Evolutionary conservation across 192 early-diverging fungal genomes (phyloP).

Genomic region (Podila verticillata): DNA sequence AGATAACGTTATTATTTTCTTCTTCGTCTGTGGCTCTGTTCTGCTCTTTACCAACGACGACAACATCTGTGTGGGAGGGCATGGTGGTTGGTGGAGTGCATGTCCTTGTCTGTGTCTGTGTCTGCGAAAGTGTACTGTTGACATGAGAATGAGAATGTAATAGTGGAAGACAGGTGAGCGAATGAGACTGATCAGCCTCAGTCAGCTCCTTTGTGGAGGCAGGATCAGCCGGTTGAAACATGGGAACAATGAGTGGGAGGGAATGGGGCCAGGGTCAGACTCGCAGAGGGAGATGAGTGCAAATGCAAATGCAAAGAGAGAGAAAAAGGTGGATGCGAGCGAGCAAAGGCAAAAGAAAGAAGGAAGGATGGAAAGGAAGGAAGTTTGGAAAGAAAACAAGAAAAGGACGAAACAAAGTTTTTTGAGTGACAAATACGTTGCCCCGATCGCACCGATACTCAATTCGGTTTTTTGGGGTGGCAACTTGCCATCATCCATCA

Average conservation of each 20-base stretch:
- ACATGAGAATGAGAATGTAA: too few relatives aligned
- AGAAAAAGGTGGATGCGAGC: neutral
- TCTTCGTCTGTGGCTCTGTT: neutral
- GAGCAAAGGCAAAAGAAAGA: neutral
- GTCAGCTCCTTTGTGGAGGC: too few relatives aligned
- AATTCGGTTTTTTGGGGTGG: too few relatives aligned
- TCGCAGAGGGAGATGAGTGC: neutral
- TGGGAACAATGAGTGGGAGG: neutral
- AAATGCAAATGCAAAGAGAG: neutral
- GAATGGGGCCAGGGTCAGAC: neutral
- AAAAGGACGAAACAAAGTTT: neutral
- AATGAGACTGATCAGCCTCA: too few relatives aligned
- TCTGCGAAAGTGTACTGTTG: too few relatives aligned
- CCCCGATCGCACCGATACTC: neutral
- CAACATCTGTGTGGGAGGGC: conserved; percentile 10
- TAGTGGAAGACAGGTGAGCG: too few relatives aligned
- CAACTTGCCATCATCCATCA: too few relatives aligned
- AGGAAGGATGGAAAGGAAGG: neutral
- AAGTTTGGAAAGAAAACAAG: neutral
- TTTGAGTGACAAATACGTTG: neutral
- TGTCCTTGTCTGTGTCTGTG: too few relatives aligned
- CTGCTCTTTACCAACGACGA: conserved; percentile 25
- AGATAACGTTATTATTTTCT: conserved; percentile 1
- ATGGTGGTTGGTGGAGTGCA: too few relatives aligned
- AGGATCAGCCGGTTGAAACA: neutral